These are phyloP conservation scores for Fusarium nurragi DNA, from an alignment of 2,329 filamentous ascomycete genomes.

Conservation along the genomic window DNA sequence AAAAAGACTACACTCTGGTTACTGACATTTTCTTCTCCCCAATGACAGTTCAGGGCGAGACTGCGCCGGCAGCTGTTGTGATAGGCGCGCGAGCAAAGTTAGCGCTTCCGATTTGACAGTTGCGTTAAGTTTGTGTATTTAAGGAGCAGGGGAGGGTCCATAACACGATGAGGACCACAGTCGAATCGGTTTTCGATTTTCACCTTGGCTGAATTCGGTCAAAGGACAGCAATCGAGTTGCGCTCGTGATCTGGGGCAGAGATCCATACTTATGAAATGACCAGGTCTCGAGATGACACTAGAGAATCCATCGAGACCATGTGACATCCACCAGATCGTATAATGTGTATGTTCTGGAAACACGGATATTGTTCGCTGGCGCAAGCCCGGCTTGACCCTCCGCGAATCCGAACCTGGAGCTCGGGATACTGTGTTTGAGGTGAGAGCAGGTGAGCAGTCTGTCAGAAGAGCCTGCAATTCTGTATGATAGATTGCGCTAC, in stretches of 20 bases:
- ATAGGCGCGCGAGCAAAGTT: conserved; percentile 32
- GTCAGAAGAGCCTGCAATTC: conserved; percentile 7
- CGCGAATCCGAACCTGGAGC: conserved; percentile 33
- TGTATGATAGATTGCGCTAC: conserved; percentile 34
- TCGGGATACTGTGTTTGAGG: conserved; percentile 17
- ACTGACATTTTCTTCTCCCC: not conserved
- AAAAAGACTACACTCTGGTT: not conserved
- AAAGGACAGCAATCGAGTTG: conserved; percentile 24
- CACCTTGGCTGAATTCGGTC: conserved; percentile 30
- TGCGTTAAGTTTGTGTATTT: conserved; percentile 1
- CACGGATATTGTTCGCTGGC: conserved; percentile 15
- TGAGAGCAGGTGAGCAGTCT: conserved; percentile 18
- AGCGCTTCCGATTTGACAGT: not conserved
- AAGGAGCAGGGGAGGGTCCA: conserved; percentile 6
- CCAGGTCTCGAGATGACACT: conserved; percentile 26
- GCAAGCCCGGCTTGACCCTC: conserved; percentile 21
- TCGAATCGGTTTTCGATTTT: conserved; percentile 20
- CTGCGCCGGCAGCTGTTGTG: conserved; percentile 10
- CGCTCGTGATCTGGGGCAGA: conserved; percentile 25
- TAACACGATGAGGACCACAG: not conserved
- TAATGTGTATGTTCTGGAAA: conserved; percentile 34
- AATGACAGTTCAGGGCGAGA: not conserved
- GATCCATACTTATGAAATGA: conserved; percentile 25
- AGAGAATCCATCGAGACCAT: conserved; percentile 20
- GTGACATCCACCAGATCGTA: conserved; percentile 19